These are phyloP conservation scores for Paraleonurus japonicus DNA, from an alignment of 257 asterid genomes.

Conservation along the genomic window DNA sequence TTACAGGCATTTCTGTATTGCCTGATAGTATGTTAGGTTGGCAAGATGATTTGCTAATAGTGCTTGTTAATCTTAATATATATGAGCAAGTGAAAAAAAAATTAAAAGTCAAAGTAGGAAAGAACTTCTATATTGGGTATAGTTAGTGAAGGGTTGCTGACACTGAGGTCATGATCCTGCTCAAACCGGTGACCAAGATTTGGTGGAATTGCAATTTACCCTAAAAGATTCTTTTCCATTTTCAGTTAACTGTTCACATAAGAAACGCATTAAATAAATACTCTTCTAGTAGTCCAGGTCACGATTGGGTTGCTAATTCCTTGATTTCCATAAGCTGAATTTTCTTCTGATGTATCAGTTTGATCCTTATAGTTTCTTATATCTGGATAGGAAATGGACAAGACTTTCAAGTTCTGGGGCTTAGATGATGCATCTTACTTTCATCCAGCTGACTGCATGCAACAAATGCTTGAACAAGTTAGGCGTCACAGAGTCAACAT, in stretches of 20 bases:
- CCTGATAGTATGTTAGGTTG: slow-evolving; percentile 5
- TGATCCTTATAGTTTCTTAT: slow-evolving; percentile 22
- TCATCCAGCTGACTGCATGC: slow-evolving; percentile 90
- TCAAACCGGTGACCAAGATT: not conserved
- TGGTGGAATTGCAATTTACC: slow-evolving; percentile 1
- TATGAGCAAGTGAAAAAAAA: not conserved
- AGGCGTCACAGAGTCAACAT: slow-evolving; percentile 81
- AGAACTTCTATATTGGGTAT: not conserved
- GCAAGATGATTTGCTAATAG: not conserved
- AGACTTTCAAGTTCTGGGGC: slow-evolving; percentile 59
- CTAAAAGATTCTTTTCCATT: not conserved
- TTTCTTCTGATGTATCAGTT: slow-evolving; percentile 18
- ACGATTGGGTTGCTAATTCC: not conserved
- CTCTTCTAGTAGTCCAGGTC: not conserved
- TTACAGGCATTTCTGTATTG: not conserved
- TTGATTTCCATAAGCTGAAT: slow-evolving; percentile 12
- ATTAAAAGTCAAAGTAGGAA: not conserved
- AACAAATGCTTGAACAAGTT: slow-evolving; percentile 89
- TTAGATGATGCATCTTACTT: slow-evolving; percentile 56
- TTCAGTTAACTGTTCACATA: not conserved
- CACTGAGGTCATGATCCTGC: not conserved
- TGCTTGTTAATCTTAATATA: not conserved
- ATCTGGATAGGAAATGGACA: slow-evolving; percentile 62
- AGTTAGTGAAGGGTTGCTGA: slow-evolving; percentile 9
- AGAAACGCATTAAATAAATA: not conserved